These are phyloP conservation scores for Irpex sp. DNA, from an alignment of 1,284 basidiomycete genomes.

Conservation along the genomic window DNA sequence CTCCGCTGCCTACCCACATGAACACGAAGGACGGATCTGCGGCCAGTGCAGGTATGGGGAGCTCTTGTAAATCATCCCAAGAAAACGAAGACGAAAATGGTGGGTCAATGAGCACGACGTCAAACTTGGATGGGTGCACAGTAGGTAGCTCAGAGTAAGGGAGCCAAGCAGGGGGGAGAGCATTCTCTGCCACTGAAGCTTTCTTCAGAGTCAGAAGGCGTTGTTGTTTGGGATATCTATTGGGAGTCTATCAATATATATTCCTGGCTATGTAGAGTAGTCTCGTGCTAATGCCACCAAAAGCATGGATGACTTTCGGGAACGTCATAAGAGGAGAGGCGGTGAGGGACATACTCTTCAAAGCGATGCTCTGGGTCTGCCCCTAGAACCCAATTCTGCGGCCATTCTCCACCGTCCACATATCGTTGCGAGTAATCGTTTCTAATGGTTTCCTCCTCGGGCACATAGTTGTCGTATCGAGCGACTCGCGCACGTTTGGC, in stretches of 20 bases:
- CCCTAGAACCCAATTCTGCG: constrained; percentile 86
- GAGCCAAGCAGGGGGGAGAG: constrained; percentile 67
- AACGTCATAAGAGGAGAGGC: neutral
- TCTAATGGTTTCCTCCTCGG: constrained; percentile 90
- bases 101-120: constrained; percentile 90
- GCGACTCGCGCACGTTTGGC: constrained; percentile 64
- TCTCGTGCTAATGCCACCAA: neutral
- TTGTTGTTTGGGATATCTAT: constrained; percentile 88
- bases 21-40: constrained; percentile 93
- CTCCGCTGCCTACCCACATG: constrained; percentile 93
- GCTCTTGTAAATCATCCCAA: constrained; percentile 77
- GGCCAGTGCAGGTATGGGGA: constrained; percentile 81
- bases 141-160: constrained; percentile 49
- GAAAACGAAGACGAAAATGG: constrained; percentile 78
- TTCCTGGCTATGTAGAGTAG: neutral
- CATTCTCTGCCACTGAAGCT: constrained; percentile 54
- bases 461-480: constrained; percentile 73
- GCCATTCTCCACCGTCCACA: constrained; percentile 85
- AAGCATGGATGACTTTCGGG: neutral
- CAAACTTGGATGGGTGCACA: constrained; percentile 74
- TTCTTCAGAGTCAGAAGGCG: constrained; percentile 77
- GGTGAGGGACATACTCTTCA: constrained; percentile 70
- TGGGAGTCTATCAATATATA: neutral
- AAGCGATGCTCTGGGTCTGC: constrained; percentile 83
- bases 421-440: constrained; percentile 94